These are phyloP conservation scores for Lactarius hengduanensis DNA, from an alignment of 768 basidiomycete genomes.

Conservation along the genomic window DNA sequence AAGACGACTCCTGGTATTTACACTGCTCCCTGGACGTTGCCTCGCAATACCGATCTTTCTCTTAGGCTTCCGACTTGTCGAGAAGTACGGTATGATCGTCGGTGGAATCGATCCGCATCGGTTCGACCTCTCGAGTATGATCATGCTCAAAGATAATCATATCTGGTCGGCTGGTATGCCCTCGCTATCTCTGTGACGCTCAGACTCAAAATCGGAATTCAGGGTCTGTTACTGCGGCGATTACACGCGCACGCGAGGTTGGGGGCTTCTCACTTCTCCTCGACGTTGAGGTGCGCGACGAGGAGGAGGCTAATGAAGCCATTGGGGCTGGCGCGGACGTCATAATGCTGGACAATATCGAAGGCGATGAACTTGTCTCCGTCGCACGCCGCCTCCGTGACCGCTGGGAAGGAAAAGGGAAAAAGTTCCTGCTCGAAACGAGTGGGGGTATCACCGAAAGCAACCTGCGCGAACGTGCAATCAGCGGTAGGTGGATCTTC, in stretches of 20 bases:
- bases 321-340: constrained; percentile 94
- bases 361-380: constrained; percentile 65
- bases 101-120: constrained; percentile 96
- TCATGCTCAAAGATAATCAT: constrained; percentile 99
- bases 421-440: constrained; percentile 81
- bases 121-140: constrained; percentile 97
- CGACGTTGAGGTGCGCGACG: constrained; percentile 89
- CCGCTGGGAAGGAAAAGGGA: constrained; percentile 76
- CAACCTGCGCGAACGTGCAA: constrained; percentile 76
- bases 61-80: constrained; percentile 88
- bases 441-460: constrained; percentile 93
- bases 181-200: background rate
- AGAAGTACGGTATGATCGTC: constrained; percentile 98
- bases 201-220: background rate
- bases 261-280: constrained; percentile 90
- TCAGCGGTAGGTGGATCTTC: constrained; percentile 61
- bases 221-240: constrained; percentile 91
- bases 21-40: background rate
- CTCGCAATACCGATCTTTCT: background rate
- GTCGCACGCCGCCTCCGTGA: constrained; percentile 72
- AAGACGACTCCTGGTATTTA: constrained; percentile 90
- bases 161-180: constrained; percentile 89
- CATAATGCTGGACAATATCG: constrained; percentile 94
- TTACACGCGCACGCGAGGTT: constrained; percentile 80
- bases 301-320: constrained; percentile 94